Conservation (phyloP, 345 rosid genomes). For the Balakata baccata region DNA sequence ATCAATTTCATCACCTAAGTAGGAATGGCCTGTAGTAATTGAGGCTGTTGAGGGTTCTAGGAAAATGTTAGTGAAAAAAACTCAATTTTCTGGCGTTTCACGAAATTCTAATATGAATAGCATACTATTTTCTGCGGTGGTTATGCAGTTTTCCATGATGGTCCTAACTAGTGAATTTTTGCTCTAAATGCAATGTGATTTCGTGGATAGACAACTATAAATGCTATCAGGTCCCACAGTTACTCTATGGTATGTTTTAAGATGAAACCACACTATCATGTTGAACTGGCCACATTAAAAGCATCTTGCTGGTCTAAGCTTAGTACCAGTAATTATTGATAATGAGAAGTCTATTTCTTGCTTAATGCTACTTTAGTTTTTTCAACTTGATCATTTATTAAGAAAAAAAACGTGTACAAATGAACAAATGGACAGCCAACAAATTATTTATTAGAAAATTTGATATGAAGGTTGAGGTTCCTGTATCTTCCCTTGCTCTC, state of each 20-base stretch:
- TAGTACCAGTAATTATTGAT: neutral
- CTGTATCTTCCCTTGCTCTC: conserved; percentile 63
- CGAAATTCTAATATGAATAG: neutral
- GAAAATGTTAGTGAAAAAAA: neutral
- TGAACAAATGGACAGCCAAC: neutral
- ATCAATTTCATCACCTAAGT: neutral
- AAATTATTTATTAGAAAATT: conserved; percentile 25
- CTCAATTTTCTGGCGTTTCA: neutral
- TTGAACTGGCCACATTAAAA: neutral
- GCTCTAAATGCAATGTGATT: neutral
- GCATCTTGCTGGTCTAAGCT: neutral
- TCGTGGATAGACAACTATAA: neutral
- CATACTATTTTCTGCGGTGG: neutral
- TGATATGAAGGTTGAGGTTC: conserved; percentile 73
- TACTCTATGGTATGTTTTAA: neutral
- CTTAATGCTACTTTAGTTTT: neutral
- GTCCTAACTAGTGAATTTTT: neutral
- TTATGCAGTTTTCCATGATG: neutral
- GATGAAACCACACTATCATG: neutral
- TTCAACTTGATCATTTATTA: too few species aligned
- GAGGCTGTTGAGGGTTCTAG: neutral
- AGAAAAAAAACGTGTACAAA: neutral
- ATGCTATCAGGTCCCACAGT: neutral
- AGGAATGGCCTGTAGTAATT: neutral
- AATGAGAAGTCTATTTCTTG: neutral